A percentile compares a stretch with the other conserved stretches of the same genome.
These are phyloP conservation scores for Trichoderma endophyticum DNA, from an alignment of 2,329 filamentous ascomycete genomes.

Conservation along the genomic window DNA sequence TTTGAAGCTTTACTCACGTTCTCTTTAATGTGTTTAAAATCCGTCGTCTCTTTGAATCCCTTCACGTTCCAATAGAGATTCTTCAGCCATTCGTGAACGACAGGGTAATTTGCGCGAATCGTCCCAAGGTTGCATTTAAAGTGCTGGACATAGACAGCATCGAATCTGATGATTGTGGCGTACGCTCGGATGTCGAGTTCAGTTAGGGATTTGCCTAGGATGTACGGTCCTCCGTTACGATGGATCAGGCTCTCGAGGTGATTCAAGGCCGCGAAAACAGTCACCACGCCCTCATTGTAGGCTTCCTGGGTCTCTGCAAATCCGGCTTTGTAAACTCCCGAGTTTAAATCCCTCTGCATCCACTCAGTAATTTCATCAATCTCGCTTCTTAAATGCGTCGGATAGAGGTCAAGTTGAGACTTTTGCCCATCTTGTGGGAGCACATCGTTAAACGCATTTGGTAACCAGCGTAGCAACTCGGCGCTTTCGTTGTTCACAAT, in stretches of 20 bases:
- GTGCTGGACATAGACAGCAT: constrained; percentile 64
- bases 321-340: constrained; percentile 53
- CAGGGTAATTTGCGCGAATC: constrained; percentile 62
- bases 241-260: constrained; percentile 58
- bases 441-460: constrained; percentile 66
- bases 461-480: constrained; percentile 82
- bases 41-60: constrained; percentile 52
- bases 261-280: constrained; percentile 64
- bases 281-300: constrained; percentile 59
- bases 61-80: constrained; percentile 65
- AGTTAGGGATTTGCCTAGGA: constrained; percentile 62
- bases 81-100: constrained; percentile 65
- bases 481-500: constrained; percentile 81
- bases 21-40: constrained; percentile 68
- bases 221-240: constrained; percentile 46
- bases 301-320: constrained; percentile 64
- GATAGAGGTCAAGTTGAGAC: constrained; percentile 55
- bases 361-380: constrained; percentile 66
- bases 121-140: constrained; percentile 64
- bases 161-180: constrained; percentile 64
- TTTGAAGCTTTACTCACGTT: constrained; percentile 30
- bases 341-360: constrained; percentile 56
- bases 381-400: constrained; percentile 45
- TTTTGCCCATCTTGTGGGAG: constrained; percentile 36
- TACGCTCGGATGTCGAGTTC: constrained; percentile 67